These are phyloP conservation scores for Dalbergia cultrata DNA, from an alignment of 306 rosid species.

Conservation along the genomic window DNA sequence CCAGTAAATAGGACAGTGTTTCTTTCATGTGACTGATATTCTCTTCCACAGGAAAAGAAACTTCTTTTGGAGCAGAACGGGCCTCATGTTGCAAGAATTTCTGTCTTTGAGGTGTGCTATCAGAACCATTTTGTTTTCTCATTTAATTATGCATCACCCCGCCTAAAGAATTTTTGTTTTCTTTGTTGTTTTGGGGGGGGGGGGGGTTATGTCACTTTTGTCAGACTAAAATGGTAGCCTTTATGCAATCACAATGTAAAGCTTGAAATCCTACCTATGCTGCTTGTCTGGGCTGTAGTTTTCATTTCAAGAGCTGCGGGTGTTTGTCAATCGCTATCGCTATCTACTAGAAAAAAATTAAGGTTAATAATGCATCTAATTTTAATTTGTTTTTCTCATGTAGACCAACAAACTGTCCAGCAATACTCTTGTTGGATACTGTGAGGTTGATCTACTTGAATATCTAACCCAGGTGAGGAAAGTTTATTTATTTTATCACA, in stretches of 20 bases:
- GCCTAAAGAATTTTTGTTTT: not conserved
- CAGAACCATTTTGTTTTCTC: conserved; percentile 27
- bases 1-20: not conserved
- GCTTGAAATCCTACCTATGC: conserved; percentile 24
- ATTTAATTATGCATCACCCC: conserved; percentile 33
- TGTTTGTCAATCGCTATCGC: not conserved
- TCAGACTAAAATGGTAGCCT: conserved; percentile 5
- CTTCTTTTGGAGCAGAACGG: conserved; percentile 86
- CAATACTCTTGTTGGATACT: conserved; percentile 85
- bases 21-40: conserved; percentile 31
- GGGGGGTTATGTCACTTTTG: conserved; percentile 12
- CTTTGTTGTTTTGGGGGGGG: no score
- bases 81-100: conserved; percentile 82
- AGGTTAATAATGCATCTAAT: conserved; percentile 37
- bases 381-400: conserved; percentile 48
- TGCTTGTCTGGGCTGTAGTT: conserved; percentile 19
- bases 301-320: conserved; percentile 23
- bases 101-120: conserved; percentile 84
- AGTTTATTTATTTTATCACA: not conserved
- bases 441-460: conserved; percentile 92
- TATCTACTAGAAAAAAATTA: not conserved
- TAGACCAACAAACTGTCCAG: conserved; percentile 88
- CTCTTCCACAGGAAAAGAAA: conserved; percentile 77
- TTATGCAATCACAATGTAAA: not conserved
- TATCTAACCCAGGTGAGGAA: conserved; percentile 74